Base-by-base conservation (phyloP, 2,329 filamentous ascomycete species). In the Neodidymelliopsis sp. region DNA sequence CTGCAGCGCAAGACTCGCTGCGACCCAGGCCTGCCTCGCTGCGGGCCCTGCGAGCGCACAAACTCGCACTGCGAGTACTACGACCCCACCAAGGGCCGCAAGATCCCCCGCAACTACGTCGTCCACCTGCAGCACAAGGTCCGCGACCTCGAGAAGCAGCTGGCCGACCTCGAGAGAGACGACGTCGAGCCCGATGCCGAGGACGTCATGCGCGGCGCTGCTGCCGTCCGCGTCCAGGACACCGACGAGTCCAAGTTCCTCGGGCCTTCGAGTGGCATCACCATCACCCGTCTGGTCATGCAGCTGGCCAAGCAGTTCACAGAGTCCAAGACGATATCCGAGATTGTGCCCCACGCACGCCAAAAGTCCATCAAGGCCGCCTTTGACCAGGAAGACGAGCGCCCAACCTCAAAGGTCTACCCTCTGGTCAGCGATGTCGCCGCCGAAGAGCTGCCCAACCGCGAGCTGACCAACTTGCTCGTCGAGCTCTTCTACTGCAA, bases 301-400 rank as follows among this genome's bases (percentile, higher is more conserved):
- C 92, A 97, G 71, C 86, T 96, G 73, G 93, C 93, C 42, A 97
- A 96, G 75, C 88, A 91, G 56, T 96, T 93, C 66, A 95, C 91
- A 19, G 89, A 94, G 65, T 88, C 91, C 4, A 90, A 91, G 72
- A 91, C 88, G 58, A 97, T 97, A 69, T 91, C 91, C 49, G 91
- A 97, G 60, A 86, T 97, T 38, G 90, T 97, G 23, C 90, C 92
- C 3, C 88, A 92, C 82, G 69, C 85, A 75, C 72, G 84, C 72
- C 67, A 85, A 75, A 75, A 84, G 78, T 77, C 85, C 69, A 79
- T 88, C 77, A 80, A 87, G 83, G 83, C 88, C 77, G 77, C 90
- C 75, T 75, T 86, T 76, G 64, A 80, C 62, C 69, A 85, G 79
- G 78, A 95, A 81, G 80, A 84, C 60, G 76, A 76, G 42, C 85